Evolutionary conservation across 371 early-diverging fungal species (phyloP), one percentile per base, ranked within the genome.

Genomic region (Syncephalastrum monosporum): DNA sequence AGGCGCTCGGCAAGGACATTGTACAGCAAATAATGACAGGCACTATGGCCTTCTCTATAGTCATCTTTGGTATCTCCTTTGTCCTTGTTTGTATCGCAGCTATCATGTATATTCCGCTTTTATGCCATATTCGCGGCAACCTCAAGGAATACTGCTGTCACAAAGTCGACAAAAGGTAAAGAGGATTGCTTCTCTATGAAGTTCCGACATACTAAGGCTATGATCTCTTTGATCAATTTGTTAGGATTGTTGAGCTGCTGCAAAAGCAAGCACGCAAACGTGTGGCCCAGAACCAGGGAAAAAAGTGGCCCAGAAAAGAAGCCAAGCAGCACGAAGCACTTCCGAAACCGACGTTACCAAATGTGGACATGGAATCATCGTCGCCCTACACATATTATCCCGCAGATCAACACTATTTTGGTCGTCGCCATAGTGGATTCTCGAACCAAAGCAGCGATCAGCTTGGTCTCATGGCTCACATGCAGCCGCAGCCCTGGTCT

Each of bases 81-180:
- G 7, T 86, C 1, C 64, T 68, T 25, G 81, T 89, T 4, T 65
- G 89, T 14, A 47, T 78, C 27, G 93, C 94, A 15, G 72, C 76
- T 14, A 55, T 92, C 27, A 44, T 92, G 33, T 95, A 95, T 63
- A 78, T 95, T 38, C 95, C 94, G 6, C 67, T 95, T 41, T 66
- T 92, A 33, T 87, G 84, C 64, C 81, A 84, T 50, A 91, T 95
- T 53, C 86, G 82, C 38, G 95, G 95, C 17, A 95, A 93, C 61
- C 71, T 95, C 54, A 95, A 95, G 68, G 95, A 95, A 64, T 95
- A 89, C 61, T 91, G 92, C 62, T 92, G 91, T 63, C 91, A 92
- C 76, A 91, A 91, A 69, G 87, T 95, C 15, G 95, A 93, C 69
- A 95, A 93, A 66, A 74, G 94, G 74, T 82, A 72, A 62, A 4